phyloP scores from a whole-genome alignment of 169 alveolate genomes.

The Babesia ovata region DNA sequence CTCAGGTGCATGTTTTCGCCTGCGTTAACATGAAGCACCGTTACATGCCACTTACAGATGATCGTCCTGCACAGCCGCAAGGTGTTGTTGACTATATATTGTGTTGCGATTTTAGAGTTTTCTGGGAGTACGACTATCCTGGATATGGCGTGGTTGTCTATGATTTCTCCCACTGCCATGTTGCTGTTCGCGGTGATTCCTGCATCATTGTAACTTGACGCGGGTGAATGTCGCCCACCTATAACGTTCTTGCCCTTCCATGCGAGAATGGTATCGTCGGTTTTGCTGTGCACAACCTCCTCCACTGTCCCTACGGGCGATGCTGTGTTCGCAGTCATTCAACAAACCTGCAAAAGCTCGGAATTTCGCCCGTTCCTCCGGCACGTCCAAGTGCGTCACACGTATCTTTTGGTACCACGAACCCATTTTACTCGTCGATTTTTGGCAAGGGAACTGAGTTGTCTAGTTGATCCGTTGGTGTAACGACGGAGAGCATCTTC shows the following conservation, averaged over 20 bases:
- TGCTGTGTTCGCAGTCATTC: neutral
- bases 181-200: conserved; percentile 28
- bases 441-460: conserved; percentile 77
- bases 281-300: neutral
- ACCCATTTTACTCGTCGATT: conserved; percentile 25
- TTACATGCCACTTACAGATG: conserved; percentile 15
- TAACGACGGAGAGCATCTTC: conserved; percentile 59
- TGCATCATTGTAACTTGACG: neutral
- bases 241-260: conserved; percentile 56
- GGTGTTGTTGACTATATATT: conserved; percentile 15
- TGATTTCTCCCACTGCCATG: neutral
- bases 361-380: neutral
- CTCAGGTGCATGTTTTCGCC: conserved; percentile 55
- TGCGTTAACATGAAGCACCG: neutral
- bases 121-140: conserved; percentile 39
- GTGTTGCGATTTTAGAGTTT: neutral
- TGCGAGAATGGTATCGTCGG: neutral
- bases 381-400: neutral
- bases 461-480: conserved; percentile 66
- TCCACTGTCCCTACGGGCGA: conserved; percentile 22
- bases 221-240: neutral
- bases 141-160: conserved; percentile 49
- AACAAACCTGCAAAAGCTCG: conserved; percentile 19
- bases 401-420: neutral
- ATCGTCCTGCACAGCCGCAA: conserved; percentile 48